Base-by-base conservation (phyloP, 495 filamentous ascomycete species). In the Hypoxylon cercidicola region DNA sequence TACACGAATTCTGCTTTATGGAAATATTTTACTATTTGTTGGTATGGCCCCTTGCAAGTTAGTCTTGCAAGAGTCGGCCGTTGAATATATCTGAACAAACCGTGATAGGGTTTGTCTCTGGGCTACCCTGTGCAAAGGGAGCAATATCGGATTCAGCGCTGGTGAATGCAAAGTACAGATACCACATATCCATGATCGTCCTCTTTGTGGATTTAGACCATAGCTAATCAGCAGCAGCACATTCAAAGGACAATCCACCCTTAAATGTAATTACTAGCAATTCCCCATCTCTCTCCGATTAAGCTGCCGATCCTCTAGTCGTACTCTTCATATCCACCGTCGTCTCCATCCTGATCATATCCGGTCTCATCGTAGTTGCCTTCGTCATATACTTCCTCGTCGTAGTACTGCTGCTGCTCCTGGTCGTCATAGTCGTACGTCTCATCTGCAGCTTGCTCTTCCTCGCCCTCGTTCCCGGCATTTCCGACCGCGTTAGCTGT, bases 321-420 rank as follows among this genome's bases (percentile, higher is more conserved):
- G 25, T 51, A 56, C 23, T 69, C 65, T n/a, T 68, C 12, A 41
- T 15, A 41, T 2, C 39, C 39, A 8, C 15, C 12, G 39, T 41
- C 39, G 39, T 16, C 63, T 0, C 65, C 71, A 6, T 61, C 64
- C 9, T 78, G 71, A 3, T 69, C 75, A 21, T 72, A 71, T 3
- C 66, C 66, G 8, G 50, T 55, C 12, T 59, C 58, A 15, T 60
- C 49, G 13, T 62, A 67, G 21, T 13, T 43, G 4, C 39, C 39
- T 16, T 41, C 39, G n/a, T 41, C 39, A 43, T 56, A n/a, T 55
- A 13, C 12, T 51, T 71, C 68, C 5, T 73, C 60, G 15, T 66
- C 59, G 6, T 71, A 44, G 25, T 72, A 62, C 20, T 69, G 66
- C 50, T 40, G 32, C 18, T 70, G 62, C 19, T 72, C 66, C 46